Conservation (phyloP, 495 filamentous ascomycete species). For the Gamarada debralockiae region DNA sequence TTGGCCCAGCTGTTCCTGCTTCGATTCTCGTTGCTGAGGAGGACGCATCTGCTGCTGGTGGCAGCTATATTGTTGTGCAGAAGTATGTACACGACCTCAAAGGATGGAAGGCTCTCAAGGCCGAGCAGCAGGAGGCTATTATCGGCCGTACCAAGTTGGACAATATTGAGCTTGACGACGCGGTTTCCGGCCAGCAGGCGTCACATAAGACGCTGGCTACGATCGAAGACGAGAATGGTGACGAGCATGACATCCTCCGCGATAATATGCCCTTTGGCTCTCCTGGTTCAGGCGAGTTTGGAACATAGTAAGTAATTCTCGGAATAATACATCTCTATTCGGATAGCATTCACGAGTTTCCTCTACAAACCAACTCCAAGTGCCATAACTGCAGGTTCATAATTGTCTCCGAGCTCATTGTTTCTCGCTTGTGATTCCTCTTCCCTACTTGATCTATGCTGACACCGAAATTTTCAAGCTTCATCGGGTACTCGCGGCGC, state of each 20-base stretch:
- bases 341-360: too few species aligned
- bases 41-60: constrained; percentile 35
- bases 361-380: too few species aligned
- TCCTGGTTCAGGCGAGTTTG: constrained; percentile 47
- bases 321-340: too few species aligned
- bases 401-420: too few species aligned
- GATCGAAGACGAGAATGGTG: constrained; percentile 47
- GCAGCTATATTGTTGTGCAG: constrained; percentile 55
- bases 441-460: too few species aligned
- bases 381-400: too few species aligned
- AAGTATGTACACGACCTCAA: constrained; percentile 54
- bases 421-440: too few species aligned
- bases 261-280: constrained; percentile 61
- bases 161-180: constrained; percentile 53
- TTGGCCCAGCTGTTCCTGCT: constrained; percentile 40
- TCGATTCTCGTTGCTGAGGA: constrained; percentile 43
- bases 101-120: constrained; percentile 39
- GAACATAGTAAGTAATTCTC: too few species aligned
- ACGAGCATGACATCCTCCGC: constrained; percentile 49
- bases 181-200: constrained; percentile 37
- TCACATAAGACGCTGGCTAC: constrained; percentile 53
- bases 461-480: too few species aligned
- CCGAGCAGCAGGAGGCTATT: constrained; percentile 51
- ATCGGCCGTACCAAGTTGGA: constrained; percentile 55
- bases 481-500: constrained; percentile 51